Evolutionary conservation across 2,329 filamentous ascomycete species (phyloP), one percentile per base, ranked within the genome.

Genomic region (Arthrobotrys sphaeroides): DNA sequence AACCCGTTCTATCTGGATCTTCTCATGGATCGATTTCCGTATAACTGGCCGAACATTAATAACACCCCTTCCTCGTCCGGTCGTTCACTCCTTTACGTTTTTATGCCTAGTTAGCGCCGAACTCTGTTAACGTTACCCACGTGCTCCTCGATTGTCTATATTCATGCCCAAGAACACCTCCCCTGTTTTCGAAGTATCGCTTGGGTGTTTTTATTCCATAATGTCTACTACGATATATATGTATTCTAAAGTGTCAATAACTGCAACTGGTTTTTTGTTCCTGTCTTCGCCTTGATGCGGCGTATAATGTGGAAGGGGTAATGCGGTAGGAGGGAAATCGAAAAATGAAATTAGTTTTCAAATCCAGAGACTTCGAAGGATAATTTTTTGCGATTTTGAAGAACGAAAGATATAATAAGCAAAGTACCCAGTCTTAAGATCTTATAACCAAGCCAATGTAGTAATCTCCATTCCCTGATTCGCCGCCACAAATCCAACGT

Each of bases 111-210:
- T n/a, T n/a, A 55, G 28, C 28, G 49, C 49, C 22, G 18, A 38
- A n/a, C 22, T 18, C 16, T 45, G 24, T 51, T 62, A 70, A 70
- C 40, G 66, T 62, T 70, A 70, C 42, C 66, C 43, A 70, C 40
- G 66, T 16, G 31, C 18, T 42, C 6, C 16, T 13, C 5, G 2
- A n/a, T 28, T 26, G 18, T 22, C 18, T n/a, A n/a, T n/a, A n/a
- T 2, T 40, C 13, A 33, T 13, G 28, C 47, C 18, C 47, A 5
- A 28, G 18, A 38, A 55, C 18, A 22, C 18, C 51, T 20, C 24
- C 33, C 13, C 24, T 7, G 1, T 28, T n/a, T 28, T 9, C n/a
- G n/a, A n/a, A n/a, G n/a, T n/a, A 20, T 53, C 5, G 26, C 24
- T 28, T 7, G 31, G 31, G 51, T 55, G 51, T 53, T n/a, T 53